Percentiles rank a stretch among this genome's conserved stretches.
Evolutionary conservation across 805 yeast genomes (phyloP).

Genomic region (Wickerhamiella shivajii): DNA sequence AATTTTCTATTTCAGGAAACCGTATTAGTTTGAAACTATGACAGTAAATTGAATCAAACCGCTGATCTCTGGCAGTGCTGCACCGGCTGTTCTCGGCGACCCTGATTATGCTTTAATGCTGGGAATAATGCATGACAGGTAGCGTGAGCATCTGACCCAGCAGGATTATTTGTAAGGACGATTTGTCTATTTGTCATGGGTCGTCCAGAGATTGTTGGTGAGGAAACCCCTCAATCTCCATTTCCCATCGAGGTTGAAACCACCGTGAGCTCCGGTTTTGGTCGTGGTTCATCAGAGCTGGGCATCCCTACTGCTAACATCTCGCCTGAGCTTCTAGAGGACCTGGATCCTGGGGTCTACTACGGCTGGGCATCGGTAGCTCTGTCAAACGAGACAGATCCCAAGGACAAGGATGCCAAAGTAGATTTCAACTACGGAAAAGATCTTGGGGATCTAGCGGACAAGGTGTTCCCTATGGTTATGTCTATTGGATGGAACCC

Average conservation of each 20-base stretch:
- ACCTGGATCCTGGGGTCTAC: conserved; percentile 63
- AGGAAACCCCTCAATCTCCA: conserved; percentile 23
- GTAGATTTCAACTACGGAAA: conserved; percentile 52
- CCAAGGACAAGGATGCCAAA: not conserved
- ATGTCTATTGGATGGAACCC: conserved; percentile 97
- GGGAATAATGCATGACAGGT: too few species aligned
- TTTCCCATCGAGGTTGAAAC: conserved; percentile 25
- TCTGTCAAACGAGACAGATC: not conserved
- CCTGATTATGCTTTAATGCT: too few species aligned
- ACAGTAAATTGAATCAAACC: too few species aligned
- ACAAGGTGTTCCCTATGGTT: conserved; percentile 64
- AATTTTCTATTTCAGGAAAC: too few species aligned
- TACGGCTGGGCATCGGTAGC: conserved; percentile 51
- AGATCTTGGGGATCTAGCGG: conserved; percentile 27
- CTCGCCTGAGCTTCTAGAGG: conserved; percentile 38
- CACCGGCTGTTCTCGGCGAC: too few species aligned
- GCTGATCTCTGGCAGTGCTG: too few species aligned
- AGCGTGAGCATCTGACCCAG: too few species aligned
- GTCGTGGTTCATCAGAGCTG: conserved; percentile 84
- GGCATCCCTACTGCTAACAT: conserved; percentile 95
- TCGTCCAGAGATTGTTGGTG: conserved; percentile 23
- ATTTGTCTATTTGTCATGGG: not conserved
- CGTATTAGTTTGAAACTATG: too few species aligned
- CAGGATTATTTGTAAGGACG: too few species aligned
- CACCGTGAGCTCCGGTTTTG: conserved; percentile 68